Conservation (phyloP, 176 grass and related monocot genomes). For the barley (Hordeum vulgare) region MorexV3_pseudomolecules_assembly NC_058524.1:34398036-34398535, state of each 20-base stretch:
- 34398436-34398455: conserved; percentile 48
- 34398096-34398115: too few species aligned
- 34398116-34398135: too few species aligned
- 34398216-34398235: background rate
- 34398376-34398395: conserved; percentile 66
- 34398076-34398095: too few species aligned
- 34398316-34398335: conserved; percentile 49
- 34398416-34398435: conserved; percentile 60
- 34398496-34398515: conserved; percentile 46
- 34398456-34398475: conserved; percentile 49
- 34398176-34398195: background rate
- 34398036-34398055: too few species aligned
- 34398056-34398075: too few species aligned
- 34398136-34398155: too few species aligned
- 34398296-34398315: background rate
- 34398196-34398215: background rate
- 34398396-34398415: conserved; percentile 68
- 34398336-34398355: conserved; percentile 65
- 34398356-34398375: conserved; percentile 69
- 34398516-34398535: background rate
- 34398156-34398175: background rate
- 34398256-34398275: background rate
- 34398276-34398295: background rate
- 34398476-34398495: conserved; percentile 66
- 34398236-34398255: background rate